A percentile compares a stretch with the other conserved stretches of the same genome.
These are phyloP conservation scores for Curvularia spicifera DNA, from an alignment of 2,329 filamentous ascomycete species.

Conservation along the genomic window DNA sequence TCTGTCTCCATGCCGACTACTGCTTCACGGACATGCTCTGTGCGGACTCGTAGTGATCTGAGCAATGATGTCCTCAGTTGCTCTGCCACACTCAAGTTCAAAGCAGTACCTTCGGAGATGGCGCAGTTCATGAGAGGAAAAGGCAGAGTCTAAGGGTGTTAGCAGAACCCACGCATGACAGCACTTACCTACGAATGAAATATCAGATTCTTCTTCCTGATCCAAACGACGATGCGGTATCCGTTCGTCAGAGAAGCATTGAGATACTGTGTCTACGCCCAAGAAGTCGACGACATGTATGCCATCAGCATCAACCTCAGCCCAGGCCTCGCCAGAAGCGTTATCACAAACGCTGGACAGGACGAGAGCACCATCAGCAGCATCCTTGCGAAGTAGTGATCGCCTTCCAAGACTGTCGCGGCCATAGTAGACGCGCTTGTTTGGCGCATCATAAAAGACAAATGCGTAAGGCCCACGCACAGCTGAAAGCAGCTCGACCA, in stretches of 20 bases:
- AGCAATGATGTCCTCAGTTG: constrained; percentile 62
- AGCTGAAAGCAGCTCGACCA: constrained; percentile 34
- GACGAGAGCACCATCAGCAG: constrained; percentile 52
- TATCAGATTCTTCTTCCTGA: constrained; percentile 8
- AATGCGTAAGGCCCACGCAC: constrained; percentile 82
- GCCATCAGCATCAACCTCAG: constrained; percentile 84
- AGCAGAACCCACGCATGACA: constrained; percentile 20
- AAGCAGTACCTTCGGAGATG: not conserved
- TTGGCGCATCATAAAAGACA: constrained; percentile 73
- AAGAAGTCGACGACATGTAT: constrained; percentile 72
- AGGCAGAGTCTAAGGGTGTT: constrained; percentile 47
- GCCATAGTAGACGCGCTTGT: constrained; percentile 75
- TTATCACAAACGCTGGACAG: constrained; percentile 49
- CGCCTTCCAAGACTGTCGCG: constrained; percentile 87
- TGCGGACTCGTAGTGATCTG: constrained; percentile 67
- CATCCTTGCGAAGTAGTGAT: constrained; percentile 70
- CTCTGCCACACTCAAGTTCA: constrained; percentile 56
- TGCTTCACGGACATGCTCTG: constrained; percentile 41
- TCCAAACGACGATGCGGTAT: constrained; percentile 34
- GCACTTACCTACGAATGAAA: constrained; percentile 46
- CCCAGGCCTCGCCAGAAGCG: constrained; percentile 61
- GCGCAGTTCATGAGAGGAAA: constrained; percentile 56
- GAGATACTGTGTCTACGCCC: not conserved
- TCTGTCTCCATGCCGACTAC: constrained; percentile 1
- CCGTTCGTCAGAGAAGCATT: constrained; percentile 17